phyloP scores from a whole-genome alignment of 768 basidiomycete genomes.

The Phanerochaete carnosa region DNA sequence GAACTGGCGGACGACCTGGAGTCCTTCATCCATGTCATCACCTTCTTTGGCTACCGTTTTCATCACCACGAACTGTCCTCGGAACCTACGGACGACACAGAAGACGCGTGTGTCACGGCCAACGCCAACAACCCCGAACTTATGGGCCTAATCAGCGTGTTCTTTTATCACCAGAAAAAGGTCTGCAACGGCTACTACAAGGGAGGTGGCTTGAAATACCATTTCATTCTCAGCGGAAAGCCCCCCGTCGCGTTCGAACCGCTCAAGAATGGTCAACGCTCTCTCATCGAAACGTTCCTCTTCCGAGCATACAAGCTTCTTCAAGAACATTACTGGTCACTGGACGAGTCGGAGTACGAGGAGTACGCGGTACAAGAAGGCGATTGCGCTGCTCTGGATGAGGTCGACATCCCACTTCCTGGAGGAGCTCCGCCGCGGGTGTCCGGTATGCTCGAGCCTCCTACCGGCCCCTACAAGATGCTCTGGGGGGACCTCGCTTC shows the following conservation, averaged over 20 bases:
- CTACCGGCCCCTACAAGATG: no score
- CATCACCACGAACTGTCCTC: neutral
- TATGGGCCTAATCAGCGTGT: neutral
- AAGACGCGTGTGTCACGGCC: neutral
- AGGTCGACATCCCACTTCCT: no score
- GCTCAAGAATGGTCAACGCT: neutral
- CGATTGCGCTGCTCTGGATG: no score
- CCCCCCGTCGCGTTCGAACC: neutral
- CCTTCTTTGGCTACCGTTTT: neutral
- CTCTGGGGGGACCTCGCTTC: no score
- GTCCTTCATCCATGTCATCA: slow-evolving; percentile 10
- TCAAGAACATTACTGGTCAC: neutral
- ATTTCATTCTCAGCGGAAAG: neutral
- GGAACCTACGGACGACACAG: no score
- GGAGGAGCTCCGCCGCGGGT: no score
- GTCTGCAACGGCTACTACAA: neutral
- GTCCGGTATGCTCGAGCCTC: no score
- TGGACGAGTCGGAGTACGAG: neutral
- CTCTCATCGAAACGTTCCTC: neutral
- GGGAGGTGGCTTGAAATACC: neutral
- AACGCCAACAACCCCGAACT: neutral
- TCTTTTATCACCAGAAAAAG: neutral
- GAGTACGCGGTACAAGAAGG: neutral
- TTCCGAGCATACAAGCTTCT: neutral
- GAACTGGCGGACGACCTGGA: slow-evolving; percentile 8